Evolutionary conservation across 1,284 basidiomycete species (phyloP), one percentile per base, ranked within the genome.

Genomic region (Rhodotorula sp.): DNA sequence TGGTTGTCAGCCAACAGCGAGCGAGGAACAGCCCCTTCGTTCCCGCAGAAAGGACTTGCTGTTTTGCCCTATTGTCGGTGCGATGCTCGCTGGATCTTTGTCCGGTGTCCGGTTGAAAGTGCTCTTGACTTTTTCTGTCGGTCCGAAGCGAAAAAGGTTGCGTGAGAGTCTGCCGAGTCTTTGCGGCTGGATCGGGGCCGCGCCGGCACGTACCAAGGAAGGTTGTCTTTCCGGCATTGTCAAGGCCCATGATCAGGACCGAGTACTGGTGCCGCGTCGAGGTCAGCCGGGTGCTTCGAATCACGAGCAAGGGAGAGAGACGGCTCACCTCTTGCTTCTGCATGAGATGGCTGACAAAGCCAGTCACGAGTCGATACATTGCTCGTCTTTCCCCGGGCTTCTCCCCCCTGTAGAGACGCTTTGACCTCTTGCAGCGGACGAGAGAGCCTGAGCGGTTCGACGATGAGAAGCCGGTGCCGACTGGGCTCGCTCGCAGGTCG

Each of bases 11-110:
- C 14, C 0, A 8, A 0, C 2, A 43, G 38, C 4, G 19, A n/a
- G 19, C 16, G 8, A 3, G 19, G 15, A 21, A 19, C 31, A 4
- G 26, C 31, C 15, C 7, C 15, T 14, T 15, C 16, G 52, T 18
- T 21, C 34, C 18, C 31, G 31, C 34, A 48, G 5, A 43, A 21
- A 19, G 38, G 15, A 38, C 34, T n/a, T 23, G 95, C 93, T 95
- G 81, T 97, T 97, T 82, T 97, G 93, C 0, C 93, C 93, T 3
- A 97, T 90, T 0, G 94, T 97, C 0, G 94, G 94, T 0, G 87
- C 92, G 78, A 97, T 95, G 82, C 92, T 94, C 77, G 92, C 90
- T 0, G 93, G 88, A 50, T 90, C 84, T 50, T 94, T 86, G 0
- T 91, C 92, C 0, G 92, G 92, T 1, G 86, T 87, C 49, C 91